These are phyloP conservation scores for Aspergillus calidoustus DNA, from an alignment of 2,329 filamentous ascomycete genomes.

Conservation along the genomic window DNA sequence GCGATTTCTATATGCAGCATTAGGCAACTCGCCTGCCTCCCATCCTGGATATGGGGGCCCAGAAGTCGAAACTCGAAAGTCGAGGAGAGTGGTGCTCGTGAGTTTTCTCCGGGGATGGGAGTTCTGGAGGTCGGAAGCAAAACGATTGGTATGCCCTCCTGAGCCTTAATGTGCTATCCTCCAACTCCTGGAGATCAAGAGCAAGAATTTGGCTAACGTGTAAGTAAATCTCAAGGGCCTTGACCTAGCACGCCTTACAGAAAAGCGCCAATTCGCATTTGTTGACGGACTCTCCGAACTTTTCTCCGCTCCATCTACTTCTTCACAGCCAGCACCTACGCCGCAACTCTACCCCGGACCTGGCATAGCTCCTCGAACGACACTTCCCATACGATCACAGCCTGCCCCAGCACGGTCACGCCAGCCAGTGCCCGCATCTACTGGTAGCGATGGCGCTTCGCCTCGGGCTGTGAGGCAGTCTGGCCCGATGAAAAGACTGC, in stretches of 20 bases:
- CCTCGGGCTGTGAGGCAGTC: slow-evolving; percentile 25
- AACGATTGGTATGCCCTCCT: slow-evolving; percentile 62
- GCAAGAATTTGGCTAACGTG: background rate
- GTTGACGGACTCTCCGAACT: slow-evolving; percentile 73
- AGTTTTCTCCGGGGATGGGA: slow-evolving; percentile 79
- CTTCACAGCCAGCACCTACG: slow-evolving; percentile 20
- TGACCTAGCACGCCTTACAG: slow-evolving; percentile 66
- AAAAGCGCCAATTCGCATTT: slow-evolving; percentile 68
- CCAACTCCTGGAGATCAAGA: too few relatives aligned
- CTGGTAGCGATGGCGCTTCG: slow-evolving; percentile 12
- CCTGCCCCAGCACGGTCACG: slow-evolving; percentile 26
- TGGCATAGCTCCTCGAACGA: slow-evolving; percentile 25
- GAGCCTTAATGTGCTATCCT: background rate
- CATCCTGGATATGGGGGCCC: slow-evolving; percentile 29
- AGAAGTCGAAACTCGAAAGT: slow-evolving; percentile 34
- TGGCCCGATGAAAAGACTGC: slow-evolving; percentile 33
- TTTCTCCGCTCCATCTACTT: slow-evolving; percentile 44
- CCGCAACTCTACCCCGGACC: slow-evolving; percentile 21
- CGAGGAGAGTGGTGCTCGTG: slow-evolving; percentile 69
- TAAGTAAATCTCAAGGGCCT: slow-evolving; percentile 58
- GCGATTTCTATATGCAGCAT: slow-evolving; percentile 55
- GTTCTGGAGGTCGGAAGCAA: slow-evolving; percentile 77
- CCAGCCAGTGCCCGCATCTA: slow-evolving; percentile 20
- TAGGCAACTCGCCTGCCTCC: slow-evolving; percentile 35
- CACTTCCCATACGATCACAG: slow-evolving; percentile 34